Base-by-base conservation (phyloP, 2,329 filamentous ascomycete species). In the Rosellinia necatrix region DNA sequence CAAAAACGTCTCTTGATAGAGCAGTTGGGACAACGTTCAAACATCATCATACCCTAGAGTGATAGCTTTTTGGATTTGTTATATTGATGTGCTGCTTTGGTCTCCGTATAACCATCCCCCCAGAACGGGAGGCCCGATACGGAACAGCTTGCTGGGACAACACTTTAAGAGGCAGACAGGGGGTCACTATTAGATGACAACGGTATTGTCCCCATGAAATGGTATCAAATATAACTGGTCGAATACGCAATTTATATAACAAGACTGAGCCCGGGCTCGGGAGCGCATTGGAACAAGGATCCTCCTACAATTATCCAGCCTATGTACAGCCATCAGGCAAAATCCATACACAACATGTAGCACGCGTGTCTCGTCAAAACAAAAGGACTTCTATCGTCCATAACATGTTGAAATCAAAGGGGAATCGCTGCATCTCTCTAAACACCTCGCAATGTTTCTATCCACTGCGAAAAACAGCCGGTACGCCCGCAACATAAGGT, bases 401-500 rank as follows among this genome's bases (percentile, higher is more conserved):
- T 53, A 56, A 53, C 44, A 52, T 50, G 40, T 2, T 15, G 32
- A 61, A 61, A 53, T 49, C 53, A 56, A 59, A 43, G 40, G 58
- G 56, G 49, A 59, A 61, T 61, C 59, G 48, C 52, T 53, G 35
- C 32, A 49, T 53, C 48, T 53, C 51, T 58, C 24, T n/a, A 34
- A 47, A 62, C 57, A 60, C 60, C 58, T 44, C 50, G 40, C 35
- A 43, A 37, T 60, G 50, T 53, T 49, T 53, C 53, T 57, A 58
- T 46, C 35, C 40, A 44, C 57, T 53, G 47, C 50, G 43, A 24
- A 52, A 60, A 61, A 58, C 50, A 61, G 46, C 35, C 32, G 24
- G 38, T 37, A 51, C 44, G 43, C 43, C 50, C 44, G 49, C 40
- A n/a, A 49, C 44, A 22, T 41, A 47, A 7, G 12, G 15, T 17